Base-by-base conservation (phyloP, 306 rosid genomes). In the Lathyrus tuberosus region DNA sequence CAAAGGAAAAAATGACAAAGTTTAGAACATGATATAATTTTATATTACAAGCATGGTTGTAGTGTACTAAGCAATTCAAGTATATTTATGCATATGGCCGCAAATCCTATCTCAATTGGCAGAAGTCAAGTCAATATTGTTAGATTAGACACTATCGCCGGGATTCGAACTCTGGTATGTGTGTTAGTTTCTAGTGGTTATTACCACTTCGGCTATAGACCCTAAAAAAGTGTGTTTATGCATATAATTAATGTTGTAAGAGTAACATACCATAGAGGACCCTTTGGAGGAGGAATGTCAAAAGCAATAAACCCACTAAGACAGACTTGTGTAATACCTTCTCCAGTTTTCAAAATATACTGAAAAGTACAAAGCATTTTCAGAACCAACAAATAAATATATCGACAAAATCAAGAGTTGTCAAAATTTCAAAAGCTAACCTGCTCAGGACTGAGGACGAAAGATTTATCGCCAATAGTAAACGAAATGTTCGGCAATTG, bases 241-340 rank as follows among this genome's bases (percentile, higher is more conserved):
- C 14, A 70, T 11, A 6, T 54, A 20, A 68, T 63, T 35, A 62
- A 42, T 26, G 14, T 37, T 43, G 22, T 6, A 59, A 41, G 56
- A 67, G 40, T 26, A 44, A 56, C 33, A 33, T 89, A 91, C 97
- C 97, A 91, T 10, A 91, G 87, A 60, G 96, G 96, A 64, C 94
- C 97, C 33, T 62, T 67, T 10, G 96, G 87, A 60, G 91, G 87
- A 78, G 96, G 80, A 14, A 91, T 56, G 76, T 91, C 94, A 15
- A 85, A 76, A 6, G 96, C 97, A 62, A 80, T 77, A 69, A 91
- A 91, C 70, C 97, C 97, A 33, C 97, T 91, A 70, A 91, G 68
- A 74, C 97, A 91, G 56, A 89, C 65, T 44, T 76, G 65, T 28
- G 89, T 74, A 37, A 69, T 1, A 80, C 96, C 94, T 72, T 79